Percentiles rank a stretch among this genome's conserved stretches.
Evolutionary conservation across 169 alveolate species (phyloP).

Genomic region (Plasmodium relictum): DNA sequence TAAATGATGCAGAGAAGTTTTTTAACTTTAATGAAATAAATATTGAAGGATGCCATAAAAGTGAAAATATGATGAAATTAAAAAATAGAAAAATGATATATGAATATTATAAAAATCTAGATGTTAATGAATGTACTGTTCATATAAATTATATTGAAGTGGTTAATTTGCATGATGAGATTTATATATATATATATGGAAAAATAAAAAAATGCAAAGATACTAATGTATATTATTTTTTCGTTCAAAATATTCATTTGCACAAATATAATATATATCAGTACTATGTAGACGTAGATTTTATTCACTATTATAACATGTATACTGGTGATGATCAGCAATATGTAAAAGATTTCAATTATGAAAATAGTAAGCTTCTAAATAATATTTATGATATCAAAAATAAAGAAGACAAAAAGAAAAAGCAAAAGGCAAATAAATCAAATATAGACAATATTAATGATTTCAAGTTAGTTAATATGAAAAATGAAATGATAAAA

Average conservation of each 20-base stretch:
- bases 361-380: background rate
- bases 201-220: constrained; percentile 61
- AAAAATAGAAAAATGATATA: constrained; percentile 23
- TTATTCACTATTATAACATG: constrained; percentile 39
- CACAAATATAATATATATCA: constrained; percentile 54
- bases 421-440: background rate
- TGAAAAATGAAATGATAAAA: background rate
- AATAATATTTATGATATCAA: background rate
- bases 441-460: background rate
- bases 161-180: constrained; percentile 50
- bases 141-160: constrained; percentile 64
- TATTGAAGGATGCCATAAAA: constrained; percentile 45
- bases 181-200: constrained; percentile 60
- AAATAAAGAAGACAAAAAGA: constrained; percentile 22
- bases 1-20: constrained; percentile 1
- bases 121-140: constrained; percentile 48
- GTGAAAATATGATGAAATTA: constrained; percentile 37
- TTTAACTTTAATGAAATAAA: constrained; percentile 28
- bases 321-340: background rate
- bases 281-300: constrained; percentile 72
- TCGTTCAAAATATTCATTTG: constrained; percentile 57
- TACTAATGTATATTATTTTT: constrained; percentile 26
- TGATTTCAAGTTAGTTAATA: background rate
- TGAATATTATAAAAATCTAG: constrained; percentile 30
- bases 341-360: background rate